phyloP scores from a whole-genome alignment of 768 basidiomycete genomes.

The Auriculariales sp. region DNA sequence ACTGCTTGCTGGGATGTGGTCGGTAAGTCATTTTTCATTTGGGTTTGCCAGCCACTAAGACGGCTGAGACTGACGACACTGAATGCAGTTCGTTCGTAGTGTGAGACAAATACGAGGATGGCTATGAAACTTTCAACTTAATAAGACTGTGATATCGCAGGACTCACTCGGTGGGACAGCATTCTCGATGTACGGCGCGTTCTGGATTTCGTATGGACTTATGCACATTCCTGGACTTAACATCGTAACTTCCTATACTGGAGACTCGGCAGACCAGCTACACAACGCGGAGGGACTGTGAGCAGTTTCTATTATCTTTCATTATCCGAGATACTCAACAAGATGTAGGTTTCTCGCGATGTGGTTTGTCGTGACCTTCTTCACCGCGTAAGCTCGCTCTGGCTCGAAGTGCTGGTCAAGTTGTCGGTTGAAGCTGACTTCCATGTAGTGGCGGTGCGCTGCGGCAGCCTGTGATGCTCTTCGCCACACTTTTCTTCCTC shows the following conservation, averaged over 20 bases:
- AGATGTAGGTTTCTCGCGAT: constrained; percentile 49
- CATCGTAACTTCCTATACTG: constrained; percentile 36
- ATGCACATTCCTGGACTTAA: constrained; percentile 62
- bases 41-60: background rate
- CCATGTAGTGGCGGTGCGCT: constrained; percentile 29
- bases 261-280: constrained; percentile 21
- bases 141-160: too few relatives aligned
- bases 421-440: background rate
- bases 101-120: background rate
- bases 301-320: constrained; percentile 3
- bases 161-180: constrained; percentile 24
- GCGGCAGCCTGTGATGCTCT: constrained; percentile 33
- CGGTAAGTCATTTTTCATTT: constrained; percentile 21
- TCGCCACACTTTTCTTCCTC: constrained; percentile 37
- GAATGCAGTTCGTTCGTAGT: background rate
- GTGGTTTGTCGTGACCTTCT: constrained; percentile 61
- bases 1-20: constrained; percentile 84
- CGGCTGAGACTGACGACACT: background rate
- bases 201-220: constrained; percentile 74
- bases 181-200: constrained; percentile 72
- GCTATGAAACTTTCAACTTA: background rate
- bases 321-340: background rate
- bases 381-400: constrained; percentile 39
- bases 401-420: background rate
- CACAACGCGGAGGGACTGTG: constrained; percentile 56